These are phyloP conservation scores for Alectoria sarmentosa DNA, from an alignment of 495 filamentous ascomycete genomes.

Conservation along the genomic window DNA sequence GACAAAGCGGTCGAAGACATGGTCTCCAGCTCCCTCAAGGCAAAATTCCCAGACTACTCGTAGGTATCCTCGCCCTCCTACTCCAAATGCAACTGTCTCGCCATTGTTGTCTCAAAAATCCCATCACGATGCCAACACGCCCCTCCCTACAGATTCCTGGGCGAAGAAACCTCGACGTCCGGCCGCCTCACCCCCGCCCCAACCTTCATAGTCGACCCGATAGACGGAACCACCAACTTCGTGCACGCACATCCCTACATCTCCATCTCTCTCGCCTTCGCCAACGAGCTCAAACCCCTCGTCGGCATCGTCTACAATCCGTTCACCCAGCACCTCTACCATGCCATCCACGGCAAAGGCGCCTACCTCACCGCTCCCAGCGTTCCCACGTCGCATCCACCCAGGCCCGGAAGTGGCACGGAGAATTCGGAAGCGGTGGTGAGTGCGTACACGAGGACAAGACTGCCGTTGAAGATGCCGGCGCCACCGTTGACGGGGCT, in stretches of 20 bases:
- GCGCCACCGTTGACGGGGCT: constrained; percentile 47
- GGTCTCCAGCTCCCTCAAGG: constrained; percentile 48
- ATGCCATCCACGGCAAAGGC: constrained; percentile 56
- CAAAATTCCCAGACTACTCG: constrained; percentile 53
- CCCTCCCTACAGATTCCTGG: constrained; percentile 46
- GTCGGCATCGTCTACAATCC: constrained; percentile 79
- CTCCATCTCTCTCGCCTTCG: constrained; percentile 70
- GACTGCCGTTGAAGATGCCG: constrained; percentile 47
- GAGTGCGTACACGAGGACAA: constrained; percentile 22
- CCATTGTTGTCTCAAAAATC: constrained; percentile 18
- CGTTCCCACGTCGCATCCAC: constrained; percentile 20
- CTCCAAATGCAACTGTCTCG: background rate
- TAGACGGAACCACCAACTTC: constrained; percentile 82
- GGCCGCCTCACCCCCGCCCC: constrained; percentile 51
- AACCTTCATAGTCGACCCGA: constrained; percentile 77
- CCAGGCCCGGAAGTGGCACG: constrained; percentile 9
- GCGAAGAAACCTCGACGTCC: constrained; percentile 72
- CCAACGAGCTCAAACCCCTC: constrained; percentile 48
- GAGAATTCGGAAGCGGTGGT: constrained; percentile 17
- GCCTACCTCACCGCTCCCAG: constrained; percentile 43
- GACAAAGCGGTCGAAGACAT: constrained; percentile 69
- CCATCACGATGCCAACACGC: background rate
- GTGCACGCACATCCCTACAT: constrained; percentile 58
- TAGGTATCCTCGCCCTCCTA: constrained; percentile 17
- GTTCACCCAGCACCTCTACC: constrained; percentile 55